These are phyloP conservation scores for Ligustrum vulgare DNA, from an alignment of 257 asterid genomes.

Conservation along the genomic window DNA sequence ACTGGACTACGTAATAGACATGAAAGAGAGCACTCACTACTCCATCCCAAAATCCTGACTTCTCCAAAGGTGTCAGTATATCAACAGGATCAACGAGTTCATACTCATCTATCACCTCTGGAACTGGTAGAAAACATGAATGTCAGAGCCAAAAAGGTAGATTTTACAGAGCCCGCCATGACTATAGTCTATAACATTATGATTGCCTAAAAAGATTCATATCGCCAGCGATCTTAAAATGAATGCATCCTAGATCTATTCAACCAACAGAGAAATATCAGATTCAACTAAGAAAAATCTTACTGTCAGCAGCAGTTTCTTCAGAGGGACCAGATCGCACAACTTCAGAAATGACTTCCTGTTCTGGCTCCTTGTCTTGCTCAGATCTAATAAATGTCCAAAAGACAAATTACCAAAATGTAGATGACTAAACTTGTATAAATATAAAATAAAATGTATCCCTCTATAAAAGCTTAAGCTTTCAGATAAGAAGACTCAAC, in stretches of 20 bases:
- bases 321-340: slow-evolving; percentile 71
- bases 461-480: background rate
- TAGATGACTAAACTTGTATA: background rate
- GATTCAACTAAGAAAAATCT: slow-evolving; percentile 22
- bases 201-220: slow-evolving; percentile 14
- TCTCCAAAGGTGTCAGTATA: slow-evolving; percentile 88
- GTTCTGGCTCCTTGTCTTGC: slow-evolving; percentile 98
- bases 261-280: slow-evolving; percentile 5
- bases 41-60: slow-evolving; percentile 99
- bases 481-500: background rate
- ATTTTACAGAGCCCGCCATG: slow-evolving; percentile 10
- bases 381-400: slow-evolving; percentile 63
- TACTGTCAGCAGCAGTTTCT: slow-evolving; percentile 72
- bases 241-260: slow-evolving; percentile 10
- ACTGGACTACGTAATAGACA: slow-evolving; percentile 1
- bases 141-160: slow-evolving; percentile 33
- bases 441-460: background rate
- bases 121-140: slow-evolving; percentile 55
- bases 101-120: slow-evolving; percentile 94
- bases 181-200: slow-evolving; percentile 12
- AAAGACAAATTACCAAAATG: background rate
- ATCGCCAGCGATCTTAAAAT: slow-evolving; percentile 17
- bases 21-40: slow-evolving; percentile 60
- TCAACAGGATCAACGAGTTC: slow-evolving; percentile 99
- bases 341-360: slow-evolving; percentile 60